Percentiles rank a stretch among this genome's conserved stretches.
Evolutionary conservation across 768 basidiomycete species (phyloP).

Genomic region (Rhodotorula babjevae): DNA sequence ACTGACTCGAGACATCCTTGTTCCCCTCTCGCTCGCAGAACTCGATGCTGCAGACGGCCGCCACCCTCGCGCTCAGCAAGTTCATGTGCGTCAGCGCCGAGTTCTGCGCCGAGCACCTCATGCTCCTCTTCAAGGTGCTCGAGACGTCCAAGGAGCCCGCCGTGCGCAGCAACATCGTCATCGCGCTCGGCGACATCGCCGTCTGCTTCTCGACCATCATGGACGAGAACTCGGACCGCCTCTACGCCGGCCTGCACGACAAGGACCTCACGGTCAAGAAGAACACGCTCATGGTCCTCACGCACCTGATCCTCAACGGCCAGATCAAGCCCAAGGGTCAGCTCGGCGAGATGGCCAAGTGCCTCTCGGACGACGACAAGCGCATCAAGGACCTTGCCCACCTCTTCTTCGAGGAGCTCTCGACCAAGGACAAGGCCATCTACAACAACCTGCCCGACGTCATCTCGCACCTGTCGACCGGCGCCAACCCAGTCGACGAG

Average conservation of each 20-base stretch:
- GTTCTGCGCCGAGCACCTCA: constrained; percentile 86
- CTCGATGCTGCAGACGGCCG: constrained; percentile 74
- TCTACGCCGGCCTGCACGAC: constrained; percentile 91
- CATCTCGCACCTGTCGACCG: constrained; percentile 88
- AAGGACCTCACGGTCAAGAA: constrained; percentile 86
- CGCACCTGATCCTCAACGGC: constrained; percentile 78
- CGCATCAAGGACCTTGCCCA: constrained; percentile 92
- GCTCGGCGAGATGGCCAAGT: constrained; percentile 99
- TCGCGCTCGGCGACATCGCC: constrained; percentile 93
- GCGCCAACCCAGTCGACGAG: constrained; percentile 86
- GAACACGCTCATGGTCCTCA: constrained; percentile 95
- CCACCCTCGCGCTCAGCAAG: constrained; percentile 85
- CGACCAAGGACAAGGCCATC: constrained; percentile 96
- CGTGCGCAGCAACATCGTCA: constrained; percentile 92
- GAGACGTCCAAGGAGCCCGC: constrained; percentile 84
- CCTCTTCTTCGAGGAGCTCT: constrained; percentile 91
- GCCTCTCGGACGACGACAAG: constrained; percentile 81
- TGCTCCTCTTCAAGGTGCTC: constrained; percentile 84
- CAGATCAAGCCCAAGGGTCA: constrained; percentile 99
- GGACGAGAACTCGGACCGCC: constrained; percentile 91
- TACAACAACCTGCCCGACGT: constrained; percentile 97
- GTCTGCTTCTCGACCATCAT: constrained; percentile 97
- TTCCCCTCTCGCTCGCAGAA: constrained; percentile 55
- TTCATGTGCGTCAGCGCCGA: constrained; percentile 90
- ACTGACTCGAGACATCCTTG: too few relatives aligned